These are phyloP conservation scores for Zea mays DNA, from an alignment of 176 grass and related monocot genomes.

Conservation along the genomic window Zm-B73-REFERENCE-NAM-5.0 NC_050104.1:9664001-9664500, in stretches of 20 bases:
- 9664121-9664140: conserved; percentile 71
- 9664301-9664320: background rate
- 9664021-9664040: conserved; percentile 73
- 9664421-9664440: background rate
- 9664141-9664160: conserved; percentile 66
- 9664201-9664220: conserved; percentile 72
- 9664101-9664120: conserved; percentile 67
- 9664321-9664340: background rate
- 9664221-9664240: conserved; percentile 58
- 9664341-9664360: background rate
- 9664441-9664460: background rate
- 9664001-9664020: conserved; percentile 64
- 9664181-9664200: conserved; percentile 75
- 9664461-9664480: background rate
- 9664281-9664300: background rate
- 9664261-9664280: conserved; percentile 49
- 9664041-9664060: conserved; percentile 61
- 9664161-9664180: conserved; percentile 69
- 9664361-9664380: background rate
- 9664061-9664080: conserved; percentile 77
- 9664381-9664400: background rate
- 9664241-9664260: conserved; percentile 63
- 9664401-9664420: background rate
- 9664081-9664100: conserved; percentile 73
- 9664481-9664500: too few relatives aligned